These are phyloP conservation scores for Magnaporthiopsis incrustans DNA, from an alignment of 2,329 filamentous ascomycete species.

Conservation along the genomic window DNA sequence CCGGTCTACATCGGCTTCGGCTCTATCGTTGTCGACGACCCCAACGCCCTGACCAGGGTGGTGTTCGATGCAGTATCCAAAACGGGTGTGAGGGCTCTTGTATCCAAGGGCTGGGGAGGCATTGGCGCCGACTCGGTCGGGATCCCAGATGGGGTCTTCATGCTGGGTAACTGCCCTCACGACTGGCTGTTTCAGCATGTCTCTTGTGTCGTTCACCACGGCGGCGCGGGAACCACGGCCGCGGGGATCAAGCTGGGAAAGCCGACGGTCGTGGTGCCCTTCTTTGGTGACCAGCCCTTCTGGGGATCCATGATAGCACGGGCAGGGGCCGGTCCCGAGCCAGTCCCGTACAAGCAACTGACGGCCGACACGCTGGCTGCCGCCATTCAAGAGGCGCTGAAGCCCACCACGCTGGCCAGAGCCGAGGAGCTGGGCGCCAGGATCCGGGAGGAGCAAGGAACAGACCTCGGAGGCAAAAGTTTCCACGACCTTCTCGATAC, in stretches of 20 bases:
- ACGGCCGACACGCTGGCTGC: constrained; percentile 58
- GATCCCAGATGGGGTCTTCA: constrained; percentile 69
- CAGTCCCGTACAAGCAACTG: constrained; percentile 61
- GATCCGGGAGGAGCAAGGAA: constrained; percentile 54
- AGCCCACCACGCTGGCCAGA: constrained; percentile 49
- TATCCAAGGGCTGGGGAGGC: constrained; percentile 85
- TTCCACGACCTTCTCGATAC: constrained; percentile 66
- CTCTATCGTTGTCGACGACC: constrained; percentile 73
- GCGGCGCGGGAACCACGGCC: constrained; percentile 80
- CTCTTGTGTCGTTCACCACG: constrained; percentile 77
- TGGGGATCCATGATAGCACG: constrained; percentile 71
- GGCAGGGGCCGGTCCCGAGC: constrained; percentile 63
- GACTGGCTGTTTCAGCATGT: constrained; percentile 84
- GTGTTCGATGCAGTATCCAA: constrained; percentile 64
- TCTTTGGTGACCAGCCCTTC: constrained; percentile 80
- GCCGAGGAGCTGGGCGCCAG: constrained; percentile 50
- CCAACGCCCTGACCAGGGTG: constrained; percentile 58
- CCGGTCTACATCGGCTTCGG: constrained; percentile 81
- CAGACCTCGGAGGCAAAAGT: constrained; percentile 53
- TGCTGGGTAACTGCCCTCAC: constrained; percentile 79
- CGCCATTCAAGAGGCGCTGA: constrained; percentile 53
- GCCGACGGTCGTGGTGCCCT: constrained; percentile 77
- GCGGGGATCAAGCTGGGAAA: constrained; percentile 75
- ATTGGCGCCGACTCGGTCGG: constrained; percentile 63
- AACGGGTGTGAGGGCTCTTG: constrained; percentile 65